Evolutionary conservation across 106 monocot species (phyloP).

Genomic region (Dendrobium catenatum): DNA sequence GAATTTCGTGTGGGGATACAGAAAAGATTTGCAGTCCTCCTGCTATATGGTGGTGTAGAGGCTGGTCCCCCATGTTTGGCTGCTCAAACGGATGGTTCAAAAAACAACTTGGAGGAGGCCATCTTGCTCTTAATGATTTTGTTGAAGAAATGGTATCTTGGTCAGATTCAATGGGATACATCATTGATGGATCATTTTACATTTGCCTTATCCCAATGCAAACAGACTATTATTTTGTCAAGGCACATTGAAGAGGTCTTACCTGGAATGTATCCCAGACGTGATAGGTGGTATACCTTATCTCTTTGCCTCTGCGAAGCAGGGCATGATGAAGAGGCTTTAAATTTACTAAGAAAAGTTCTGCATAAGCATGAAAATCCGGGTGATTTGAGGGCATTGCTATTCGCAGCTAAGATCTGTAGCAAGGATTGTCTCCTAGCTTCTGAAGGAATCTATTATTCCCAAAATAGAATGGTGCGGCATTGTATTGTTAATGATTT

Average conservation of each 20-base stretch:
- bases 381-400: slow-evolving; percentile 49
- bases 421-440: slow-evolving; percentile 50
- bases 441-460: slow-evolving; percentile 75
- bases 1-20: slow-evolving; percentile 76
- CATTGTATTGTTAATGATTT: too few relatives aligned
- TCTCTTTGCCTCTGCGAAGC: slow-evolving; percentile 67
- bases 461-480: too few relatives aligned
- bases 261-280: slow-evolving; percentile 71
- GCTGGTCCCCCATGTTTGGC: slow-evolving; percentile 62
- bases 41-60: slow-evolving; percentile 70
- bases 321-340: slow-evolving; percentile 50
- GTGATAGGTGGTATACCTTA: slow-evolving; percentile 76
- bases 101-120: slow-evolving; percentile 86
- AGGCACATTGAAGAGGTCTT: slow-evolving; percentile 71
- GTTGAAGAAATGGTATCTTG: slow-evolving; percentile 72
- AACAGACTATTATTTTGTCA: slow-evolving; percentile 60
- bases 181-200: slow-evolving; percentile 84
- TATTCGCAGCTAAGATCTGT: slow-evolving; percentile 81
- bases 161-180: slow-evolving; percentile 78
- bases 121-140: slow-evolving; percentile 82
- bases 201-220: slow-evolving; percentile 77
- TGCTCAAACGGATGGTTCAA: slow-evolving; percentile 71
- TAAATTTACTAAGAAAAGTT: slow-evolving; percentile 69
- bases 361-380: slow-evolving; percentile 71
- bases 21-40: slow-evolving; percentile 72